Conservation (phyloP, 331 rosid species). For the Prunus yedoensis region DNA sequence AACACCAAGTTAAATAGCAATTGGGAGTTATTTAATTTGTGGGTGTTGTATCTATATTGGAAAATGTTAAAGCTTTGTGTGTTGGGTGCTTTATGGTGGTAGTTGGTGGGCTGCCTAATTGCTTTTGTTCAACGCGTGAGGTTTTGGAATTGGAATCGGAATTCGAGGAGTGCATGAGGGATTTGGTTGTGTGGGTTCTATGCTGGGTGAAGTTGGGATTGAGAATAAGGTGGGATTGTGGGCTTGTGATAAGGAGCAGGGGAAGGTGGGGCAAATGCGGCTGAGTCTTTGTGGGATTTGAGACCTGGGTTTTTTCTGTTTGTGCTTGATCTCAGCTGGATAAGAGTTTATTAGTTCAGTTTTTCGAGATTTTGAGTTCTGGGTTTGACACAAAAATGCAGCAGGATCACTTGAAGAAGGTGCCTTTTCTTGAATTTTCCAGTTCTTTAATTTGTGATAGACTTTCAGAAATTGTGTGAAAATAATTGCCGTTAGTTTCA, state of each 20-base stretch:
- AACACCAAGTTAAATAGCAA: not conserved
- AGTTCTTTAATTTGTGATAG: conserved; percentile 17
- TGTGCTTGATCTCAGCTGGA: conserved; percentile 42
- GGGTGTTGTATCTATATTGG: conserved; percentile 10
- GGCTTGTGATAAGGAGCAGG: conserved; percentile 83
- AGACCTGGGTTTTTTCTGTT: conserved; percentile 17
- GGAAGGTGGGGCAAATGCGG: conserved; percentile 98
- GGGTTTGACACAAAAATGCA: conserved; percentile 57
- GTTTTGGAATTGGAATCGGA: conserved; percentile 32
- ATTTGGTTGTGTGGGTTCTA: conserved; percentile 52
- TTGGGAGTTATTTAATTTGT: not conserved
- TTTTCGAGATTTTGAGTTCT: conserved; percentile 34
- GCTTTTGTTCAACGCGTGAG: conserved; percentile 29
- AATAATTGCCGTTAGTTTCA: not conserved
- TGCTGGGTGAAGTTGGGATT: conserved; percentile 54
- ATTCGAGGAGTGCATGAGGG: conserved; percentile 69
- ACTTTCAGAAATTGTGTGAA: not conserved
- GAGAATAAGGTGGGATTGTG: conserved; percentile 63
- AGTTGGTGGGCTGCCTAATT: conserved; percentile 30
- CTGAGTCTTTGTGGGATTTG: conserved; percentile 33
- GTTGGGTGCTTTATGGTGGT: conserved; percentile 52
- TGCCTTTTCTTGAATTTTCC: conserved; percentile 20
- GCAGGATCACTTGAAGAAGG: conserved; percentile 81
- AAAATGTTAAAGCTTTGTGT: conserved; percentile 35
- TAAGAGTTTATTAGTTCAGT: conserved; percentile 18